Evolutionary conservation across 495 filamentous ascomycete species (phyloP).

Genomic region (Barbatosphaeria neglecta): DNA sequence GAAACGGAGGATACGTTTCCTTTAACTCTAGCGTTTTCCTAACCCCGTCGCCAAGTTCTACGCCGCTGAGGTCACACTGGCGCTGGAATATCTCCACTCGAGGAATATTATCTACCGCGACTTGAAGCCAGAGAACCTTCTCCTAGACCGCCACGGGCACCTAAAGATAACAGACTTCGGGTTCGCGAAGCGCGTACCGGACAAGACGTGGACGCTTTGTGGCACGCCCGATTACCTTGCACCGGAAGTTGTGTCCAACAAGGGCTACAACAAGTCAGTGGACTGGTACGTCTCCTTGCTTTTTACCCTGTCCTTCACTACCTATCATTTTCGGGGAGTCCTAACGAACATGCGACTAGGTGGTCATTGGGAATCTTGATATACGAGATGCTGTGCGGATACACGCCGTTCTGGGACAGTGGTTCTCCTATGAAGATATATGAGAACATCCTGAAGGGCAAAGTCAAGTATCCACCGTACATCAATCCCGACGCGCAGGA

Average conservation of each 20-base stretch:
- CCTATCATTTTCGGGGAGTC: too few species aligned
- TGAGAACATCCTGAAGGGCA: slow-evolving; percentile 90
- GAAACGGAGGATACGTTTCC: background rate
- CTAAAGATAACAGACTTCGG: slow-evolving; percentile 98
- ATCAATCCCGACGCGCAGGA: slow-evolving; percentile 90
- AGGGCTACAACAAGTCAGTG: slow-evolving; percentile 98
- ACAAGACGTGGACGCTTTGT: slow-evolving; percentile 98
- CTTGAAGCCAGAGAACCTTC: slow-evolving; percentile 89
- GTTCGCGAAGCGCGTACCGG: slow-evolving; percentile 94
- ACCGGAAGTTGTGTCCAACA: slow-evolving; percentile 90
- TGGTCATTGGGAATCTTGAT: slow-evolving; percentile 98
- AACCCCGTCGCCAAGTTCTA: slow-evolving; percentile 99
- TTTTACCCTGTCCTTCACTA: background rate
- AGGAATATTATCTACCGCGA: slow-evolving; percentile 96
- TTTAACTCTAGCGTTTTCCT: slow-evolving; percentile 69
- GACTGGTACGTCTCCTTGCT: slow-evolving; percentile 63
- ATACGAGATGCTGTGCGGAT: slow-evolving; percentile 98
- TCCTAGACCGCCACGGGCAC: slow-evolving; percentile 92
- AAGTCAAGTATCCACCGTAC: slow-evolving; percentile 90
- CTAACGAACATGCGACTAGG: slow-evolving; percentile 36
- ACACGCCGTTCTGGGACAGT: slow-evolving; percentile 97
- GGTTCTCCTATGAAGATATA: slow-evolving; percentile 98
- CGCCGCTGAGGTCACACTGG: slow-evolving; percentile 90
- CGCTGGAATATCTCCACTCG: slow-evolving; percentile 89
- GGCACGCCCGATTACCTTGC: slow-evolving; percentile 98